A percentile compares a stretch with the other conserved stretches of the same genome.
Conservation (phyloP, 2,329 filamentous ascomycete genomes). For the Calonectria hongkongensis region DNA sequence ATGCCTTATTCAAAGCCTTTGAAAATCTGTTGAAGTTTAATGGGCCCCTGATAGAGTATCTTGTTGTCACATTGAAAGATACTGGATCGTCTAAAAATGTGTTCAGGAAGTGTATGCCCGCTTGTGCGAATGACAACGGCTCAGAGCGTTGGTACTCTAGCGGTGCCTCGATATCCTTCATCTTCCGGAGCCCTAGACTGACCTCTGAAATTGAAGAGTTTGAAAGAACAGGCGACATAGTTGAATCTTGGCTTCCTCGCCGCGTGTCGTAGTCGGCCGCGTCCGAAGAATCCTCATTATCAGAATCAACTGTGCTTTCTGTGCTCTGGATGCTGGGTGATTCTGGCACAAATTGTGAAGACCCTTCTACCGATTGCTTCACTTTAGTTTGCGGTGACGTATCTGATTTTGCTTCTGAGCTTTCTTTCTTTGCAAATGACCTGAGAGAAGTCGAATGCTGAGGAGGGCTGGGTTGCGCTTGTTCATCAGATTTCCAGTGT, state of each 20-base stretch:
- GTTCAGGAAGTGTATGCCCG: conserved; percentile 1
- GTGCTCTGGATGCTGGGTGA: background rate
- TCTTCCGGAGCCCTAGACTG: background rate
- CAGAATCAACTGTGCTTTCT: background rate
- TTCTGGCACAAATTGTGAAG: background rate
- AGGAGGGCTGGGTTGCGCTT: background rate
- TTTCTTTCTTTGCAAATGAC: background rate
- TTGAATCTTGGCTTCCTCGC: background rate
- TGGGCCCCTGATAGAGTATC: conserved; percentile 1
- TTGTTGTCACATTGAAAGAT: background rate
- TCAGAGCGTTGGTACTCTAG: background rate
- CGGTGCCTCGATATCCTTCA: background rate
- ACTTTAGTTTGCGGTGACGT: too few species aligned
- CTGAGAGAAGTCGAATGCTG: background rate
- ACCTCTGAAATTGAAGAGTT: background rate
- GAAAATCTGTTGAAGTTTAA: background rate
- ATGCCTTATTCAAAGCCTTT: background rate
- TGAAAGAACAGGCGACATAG: background rate
- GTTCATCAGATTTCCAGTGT: background rate
- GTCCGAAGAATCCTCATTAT: background rate
- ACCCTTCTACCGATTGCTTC: background rate
- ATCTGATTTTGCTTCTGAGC: too few species aligned
- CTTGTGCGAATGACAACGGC: conserved; percentile 1
- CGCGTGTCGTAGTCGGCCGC: background rate
- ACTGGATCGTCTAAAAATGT: background rate